Evolutionary conservation across 139 green algal species (phyloP).

Genomic region (Protoeuglena noctilucae): DNA sequence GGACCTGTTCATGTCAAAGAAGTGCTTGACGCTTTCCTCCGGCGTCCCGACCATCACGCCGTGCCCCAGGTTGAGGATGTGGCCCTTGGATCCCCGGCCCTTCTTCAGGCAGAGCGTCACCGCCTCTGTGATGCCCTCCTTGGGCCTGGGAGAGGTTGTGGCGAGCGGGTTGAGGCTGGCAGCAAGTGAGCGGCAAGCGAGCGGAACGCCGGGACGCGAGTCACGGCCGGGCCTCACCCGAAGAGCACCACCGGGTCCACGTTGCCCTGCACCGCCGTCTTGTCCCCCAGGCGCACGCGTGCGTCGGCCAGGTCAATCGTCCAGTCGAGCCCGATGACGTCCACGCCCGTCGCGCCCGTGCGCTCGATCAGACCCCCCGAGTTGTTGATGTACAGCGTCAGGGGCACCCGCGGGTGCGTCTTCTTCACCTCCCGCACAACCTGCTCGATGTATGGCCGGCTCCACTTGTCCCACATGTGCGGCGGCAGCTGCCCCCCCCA

Average conservation of each 20-base stretch:
- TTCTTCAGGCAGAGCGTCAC: slow-evolving; percentile 41
- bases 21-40: slow-evolving; percentile 71
- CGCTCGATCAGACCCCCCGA: slow-evolving; percentile 82
- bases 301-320: slow-evolving; percentile 51
- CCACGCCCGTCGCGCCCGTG: slow-evolving; percentile 40
- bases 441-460: slow-evolving; percentile 74
- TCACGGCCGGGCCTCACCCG: no score
- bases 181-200: no score
- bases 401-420: slow-evolving; percentile 60
- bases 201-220: no score
- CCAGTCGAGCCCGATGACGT: slow-evolving; percentile 92
- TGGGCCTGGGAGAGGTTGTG: no score
- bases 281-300: slow-evolving; percentile 31
- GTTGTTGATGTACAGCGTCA: slow-evolving; percentile 96
- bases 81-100: slow-evolving; percentile 25
- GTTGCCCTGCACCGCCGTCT: slow-evolving; percentile 44
- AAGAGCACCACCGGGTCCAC: slow-evolving; percentile 93
- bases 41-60: slow-evolving; percentile 78
- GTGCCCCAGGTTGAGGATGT: slow-evolving; percentile 93
- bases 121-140: slow-evolving; percentile 41
- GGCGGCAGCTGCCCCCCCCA: slow-evolving; percentile 90
- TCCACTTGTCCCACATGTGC: slow-evolving; percentile 81
- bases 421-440: slow-evolving; percentile 33
- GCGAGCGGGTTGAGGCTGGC: no score
- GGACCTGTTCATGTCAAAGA: no score